Conservation (phyloP, 192 early-diverging fungal genomes). For the Funneliformis mosseae region DNA sequence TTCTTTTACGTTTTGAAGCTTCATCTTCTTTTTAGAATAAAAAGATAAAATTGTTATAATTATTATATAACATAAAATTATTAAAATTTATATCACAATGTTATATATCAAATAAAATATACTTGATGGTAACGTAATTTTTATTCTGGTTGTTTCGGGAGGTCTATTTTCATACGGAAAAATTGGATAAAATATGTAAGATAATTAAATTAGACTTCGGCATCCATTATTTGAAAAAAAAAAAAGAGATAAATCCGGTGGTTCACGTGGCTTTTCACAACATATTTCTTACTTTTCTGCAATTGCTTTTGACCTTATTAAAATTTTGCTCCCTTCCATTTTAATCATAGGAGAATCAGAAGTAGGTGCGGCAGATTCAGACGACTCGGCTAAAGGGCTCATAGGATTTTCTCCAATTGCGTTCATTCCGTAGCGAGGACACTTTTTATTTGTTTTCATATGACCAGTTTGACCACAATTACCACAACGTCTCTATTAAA, state of each 20-base stretch:
- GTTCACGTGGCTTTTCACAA: neutral
- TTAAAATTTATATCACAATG: neutral
- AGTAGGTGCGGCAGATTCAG: constrained; percentile 37
- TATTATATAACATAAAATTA: neutral
- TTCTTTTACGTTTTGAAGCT: neutral
- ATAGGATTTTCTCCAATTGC: neutral
- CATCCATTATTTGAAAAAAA: too few relatives aligned
- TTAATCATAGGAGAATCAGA: constrained; percentile 33
- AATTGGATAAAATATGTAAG: neutral
- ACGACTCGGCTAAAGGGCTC: constrained; percentile 29
- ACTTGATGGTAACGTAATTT: neutral
- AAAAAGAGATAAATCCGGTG: neutral
- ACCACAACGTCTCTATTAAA: constrained; percentile 68
- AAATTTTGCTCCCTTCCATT: constrained; percentile 37
- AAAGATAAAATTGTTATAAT: neutral
- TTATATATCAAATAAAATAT: neutral
- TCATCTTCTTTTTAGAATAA: neutral
- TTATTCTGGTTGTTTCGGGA: neutral
- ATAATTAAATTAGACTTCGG: neutral
- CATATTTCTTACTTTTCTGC: neutral
- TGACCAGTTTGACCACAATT: constrained; percentile 83
- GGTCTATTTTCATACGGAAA: neutral
- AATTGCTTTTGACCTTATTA: constrained; percentile 5
- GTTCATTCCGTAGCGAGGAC: constrained; percentile 60
- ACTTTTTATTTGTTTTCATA: constrained; percentile 87